Evolutionary conservation across 2,329 filamentous ascomycete genomes (phyloP), one percentile per base, ranked within the genome.

Genomic region (Cercospora sp.): DNA sequence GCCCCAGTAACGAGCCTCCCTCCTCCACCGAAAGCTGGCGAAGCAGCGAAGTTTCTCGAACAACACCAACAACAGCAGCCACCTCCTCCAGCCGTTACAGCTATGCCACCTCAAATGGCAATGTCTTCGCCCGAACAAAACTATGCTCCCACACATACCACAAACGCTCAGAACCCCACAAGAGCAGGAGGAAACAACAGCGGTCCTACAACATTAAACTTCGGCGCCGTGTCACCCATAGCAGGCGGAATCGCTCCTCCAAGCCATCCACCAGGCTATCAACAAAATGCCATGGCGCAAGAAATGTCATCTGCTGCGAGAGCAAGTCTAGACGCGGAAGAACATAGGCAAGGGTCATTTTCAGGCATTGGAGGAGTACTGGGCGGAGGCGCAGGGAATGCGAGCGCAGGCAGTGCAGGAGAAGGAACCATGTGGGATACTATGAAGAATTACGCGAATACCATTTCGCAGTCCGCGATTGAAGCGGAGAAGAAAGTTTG

Each of bases 401-500:
- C 73, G 31, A 68, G 45, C 10, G 62, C 64, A 9, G 64, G 64
- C 33, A 67, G 68, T 42, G 71, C 74, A 48, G 67, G 45, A 30
- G 31, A 26, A n/a, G 20, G 48, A 13, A 33, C 10, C 5, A 70
- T 78, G 73, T 73, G 81, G 73, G 77, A 77, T 33, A 77, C 76
- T 4, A 80, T 82, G 1, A 83, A 80, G 72, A 77, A 77, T 7
- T 84, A 82, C 81, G 75, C 80, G 66, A 75, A 74, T 45, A 76
- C 69, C 60, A 81, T 80, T 20, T 82, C 81, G 4, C 75, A 72
- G 60, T 81, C 81, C 66, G 70, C 82, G 65, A 80, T 77, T 8
- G 79, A 84, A 75, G 79, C 81, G 55, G 82, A 84, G 74, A 79
- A 80, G 64, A 80, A 80, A 75, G 80, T 82, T 57, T 85, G 83